Evolutionary conservation across 352 stramenopile species (phyloP), one percentile per base, ranked within the genome.

Genomic region (Pythium apleroticum): DNA sequence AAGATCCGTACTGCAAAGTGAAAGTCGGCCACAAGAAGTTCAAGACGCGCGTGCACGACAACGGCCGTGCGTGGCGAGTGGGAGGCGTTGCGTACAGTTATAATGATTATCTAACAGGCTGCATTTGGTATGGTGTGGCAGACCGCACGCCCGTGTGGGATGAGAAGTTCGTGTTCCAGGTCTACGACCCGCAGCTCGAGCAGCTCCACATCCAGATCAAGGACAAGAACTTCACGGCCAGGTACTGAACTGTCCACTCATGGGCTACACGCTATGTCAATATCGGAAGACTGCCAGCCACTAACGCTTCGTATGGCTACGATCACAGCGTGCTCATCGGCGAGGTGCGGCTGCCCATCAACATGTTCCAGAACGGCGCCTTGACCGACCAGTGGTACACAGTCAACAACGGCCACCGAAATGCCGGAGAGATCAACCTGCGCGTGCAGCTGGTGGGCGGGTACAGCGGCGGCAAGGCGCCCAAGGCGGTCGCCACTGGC

Each of bases 1-100:
- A 95, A 58, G 86, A 95, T 58, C 86, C 84, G 15, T 95, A 80
- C 73, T 95, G 86, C 66, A 91, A 90, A 57, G 67, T 95, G 49
- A 68, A 69, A 8, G 65, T 95, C 22, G 74, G 86, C 43, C 65
- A 73, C 60, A 79, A 80, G 63, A 88, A 65, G 27, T 84, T 86
- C 71, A 88, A 79, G 72, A 95, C 86, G 41, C 80, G 80, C 63
- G 84, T 92, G 35, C 84, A 95, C 68, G 81, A 95, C 76, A 95
- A 95, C 72, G 86, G 86, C 63, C 72, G 86, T 91, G 37, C 54
- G 80, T 55, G 33, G 17, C 30, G n/a, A n/a, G 5, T 27, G 33
- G 31, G 1, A 9, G 57, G 9, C 27, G 3, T 12, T 22, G 12
- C 35, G 22, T 30, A 19, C 9, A 33, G 30, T 33, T 33, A 9